A percentile compares a stretch with the other conserved stretches of the same genome.
Evolutionary conservation across 352 stramenopile genomes (phyloP).

Genomic region (Aphanomyces astaci): DNA sequence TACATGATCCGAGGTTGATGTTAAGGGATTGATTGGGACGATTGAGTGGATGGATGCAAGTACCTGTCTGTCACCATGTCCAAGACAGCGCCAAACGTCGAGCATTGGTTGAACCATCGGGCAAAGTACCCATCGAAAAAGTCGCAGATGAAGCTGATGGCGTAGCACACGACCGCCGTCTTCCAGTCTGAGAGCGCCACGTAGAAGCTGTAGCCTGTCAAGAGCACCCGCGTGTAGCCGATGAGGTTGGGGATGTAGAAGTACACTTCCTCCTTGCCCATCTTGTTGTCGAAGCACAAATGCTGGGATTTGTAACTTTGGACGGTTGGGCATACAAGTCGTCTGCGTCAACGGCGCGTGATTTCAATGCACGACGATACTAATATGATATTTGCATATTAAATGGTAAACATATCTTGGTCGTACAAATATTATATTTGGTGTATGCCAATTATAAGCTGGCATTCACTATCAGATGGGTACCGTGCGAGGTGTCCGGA

Average conservation of each 20-base stretch:
- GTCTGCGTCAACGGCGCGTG: too few relatives aligned
- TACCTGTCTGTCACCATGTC: conserved; percentile 98
- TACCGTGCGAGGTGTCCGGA: too few relatives aligned
- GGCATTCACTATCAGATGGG: neutral
- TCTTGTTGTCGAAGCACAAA: neutral
- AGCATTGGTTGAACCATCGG: conserved; percentile 93
- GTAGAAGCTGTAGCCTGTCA: conserved; percentile 79
- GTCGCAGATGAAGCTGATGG: conserved; percentile 95
- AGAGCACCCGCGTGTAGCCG: conserved; percentile 87
- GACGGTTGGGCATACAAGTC: too few relatives aligned
- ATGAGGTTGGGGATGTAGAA: conserved; percentile 97
- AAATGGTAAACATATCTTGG: neutral
- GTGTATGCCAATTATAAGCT: too few relatives aligned
- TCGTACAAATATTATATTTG: neutral
- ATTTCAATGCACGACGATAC: neutral
- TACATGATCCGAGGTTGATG: too few relatives aligned
- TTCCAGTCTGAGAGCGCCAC: conserved; percentile 71
- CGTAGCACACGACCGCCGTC: conserved; percentile 83
- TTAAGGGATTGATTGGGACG: too few relatives aligned
- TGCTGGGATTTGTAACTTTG: neutral
- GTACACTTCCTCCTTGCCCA: conserved; percentile 58
- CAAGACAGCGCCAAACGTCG: conserved; percentile 90
- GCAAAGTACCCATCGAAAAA: conserved; percentile 97
- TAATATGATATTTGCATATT: conserved; percentile 6
- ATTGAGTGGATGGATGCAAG: too few relatives aligned